Conservation (phyloP, 768 basidiomycete genomes). For the Omphalotus guepiniiformis region DNA sequence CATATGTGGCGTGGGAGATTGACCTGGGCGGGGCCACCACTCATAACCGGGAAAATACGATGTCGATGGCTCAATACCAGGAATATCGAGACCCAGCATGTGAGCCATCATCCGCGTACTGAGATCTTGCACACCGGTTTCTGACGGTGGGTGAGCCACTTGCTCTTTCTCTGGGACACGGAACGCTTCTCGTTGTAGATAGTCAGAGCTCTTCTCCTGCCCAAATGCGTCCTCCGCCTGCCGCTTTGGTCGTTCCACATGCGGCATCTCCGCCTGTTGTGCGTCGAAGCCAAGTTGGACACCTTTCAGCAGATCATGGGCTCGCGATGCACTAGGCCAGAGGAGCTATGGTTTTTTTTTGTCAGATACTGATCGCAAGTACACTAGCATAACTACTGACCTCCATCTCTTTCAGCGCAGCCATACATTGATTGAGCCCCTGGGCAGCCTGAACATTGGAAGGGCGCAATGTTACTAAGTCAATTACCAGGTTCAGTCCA, state of each 20-base stretch:
- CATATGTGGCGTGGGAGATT: conserved; percentile 4
- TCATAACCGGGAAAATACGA: conserved; percentile 56
- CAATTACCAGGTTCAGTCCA: neutral
- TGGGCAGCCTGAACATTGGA: conserved; percentile 65
- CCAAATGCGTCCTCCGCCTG: conserved; percentile 63
- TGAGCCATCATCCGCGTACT: conserved; percentile 67
- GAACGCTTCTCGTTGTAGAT: conserved; percentile 38
- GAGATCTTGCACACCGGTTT: conserved; percentile 56
- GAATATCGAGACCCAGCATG: conserved; percentile 65
- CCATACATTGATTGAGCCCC: conserved; percentile 60
- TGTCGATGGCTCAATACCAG: conserved; percentile 58
- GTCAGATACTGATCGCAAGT: conserved; percentile 9
- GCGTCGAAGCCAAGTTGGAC: conserved; percentile 52
- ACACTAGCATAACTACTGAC: conserved; percentile 32
- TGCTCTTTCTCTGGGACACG: conserved; percentile 21
- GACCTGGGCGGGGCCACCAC: conserved; percentile 56
- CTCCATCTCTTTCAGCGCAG: conserved; percentile 63
- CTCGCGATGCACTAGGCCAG: conserved; percentile 69
- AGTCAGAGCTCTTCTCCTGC: conserved; percentile 44
- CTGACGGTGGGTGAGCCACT: conserved; percentile 11
- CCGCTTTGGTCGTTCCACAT: conserved; percentile 49
- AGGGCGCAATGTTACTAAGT: conserved; percentile 65
- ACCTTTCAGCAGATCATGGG: conserved; percentile 64
- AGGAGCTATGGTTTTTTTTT: conserved; percentile 37
- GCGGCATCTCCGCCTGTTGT: conserved; percentile 30